Evolutionary conservation across 306 rosid genomes (phyloP).

Genomic region (Prunus mume): DNA sequence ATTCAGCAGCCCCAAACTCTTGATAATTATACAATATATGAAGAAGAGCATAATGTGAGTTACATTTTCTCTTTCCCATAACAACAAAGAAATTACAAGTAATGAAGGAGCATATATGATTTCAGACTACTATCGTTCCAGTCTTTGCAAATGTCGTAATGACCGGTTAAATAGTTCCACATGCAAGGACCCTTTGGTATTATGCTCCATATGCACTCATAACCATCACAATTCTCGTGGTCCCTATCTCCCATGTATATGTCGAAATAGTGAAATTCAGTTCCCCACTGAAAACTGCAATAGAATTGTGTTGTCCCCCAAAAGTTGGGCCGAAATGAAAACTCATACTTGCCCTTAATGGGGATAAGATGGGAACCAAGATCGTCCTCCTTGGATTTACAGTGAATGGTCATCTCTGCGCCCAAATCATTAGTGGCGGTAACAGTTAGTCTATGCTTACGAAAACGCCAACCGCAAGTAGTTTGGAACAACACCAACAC

Average conservation of each 20-base stretch:
- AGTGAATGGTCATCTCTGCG: not conserved
- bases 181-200: not conserved
- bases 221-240: not conserved
- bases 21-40: too few relatives aligned
- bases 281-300: not conserved
- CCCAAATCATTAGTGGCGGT: not conserved
- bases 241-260: not conserved
- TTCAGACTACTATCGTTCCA: not conserved
- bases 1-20: too few relatives aligned
- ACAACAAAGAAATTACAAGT: not conserved
- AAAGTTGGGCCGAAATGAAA: not conserved
- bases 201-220: not conserved
- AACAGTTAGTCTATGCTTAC: not conserved
- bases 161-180: not conserved
- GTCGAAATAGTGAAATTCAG: not conserved
- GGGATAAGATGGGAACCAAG: not conserved
- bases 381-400: constrained; percentile 14
- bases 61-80: too few relatives aligned
- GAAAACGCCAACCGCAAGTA: too few relatives aligned
- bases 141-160: not conserved
- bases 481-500: not conserved
- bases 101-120: not conserved
- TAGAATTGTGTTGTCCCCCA: not conserved
- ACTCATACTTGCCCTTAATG: too few relatives aligned
- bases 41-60: too few relatives aligned